Base-by-base conservation (phyloP, 768 basidiomycete species). In the Suillus clintonianus region DNA sequence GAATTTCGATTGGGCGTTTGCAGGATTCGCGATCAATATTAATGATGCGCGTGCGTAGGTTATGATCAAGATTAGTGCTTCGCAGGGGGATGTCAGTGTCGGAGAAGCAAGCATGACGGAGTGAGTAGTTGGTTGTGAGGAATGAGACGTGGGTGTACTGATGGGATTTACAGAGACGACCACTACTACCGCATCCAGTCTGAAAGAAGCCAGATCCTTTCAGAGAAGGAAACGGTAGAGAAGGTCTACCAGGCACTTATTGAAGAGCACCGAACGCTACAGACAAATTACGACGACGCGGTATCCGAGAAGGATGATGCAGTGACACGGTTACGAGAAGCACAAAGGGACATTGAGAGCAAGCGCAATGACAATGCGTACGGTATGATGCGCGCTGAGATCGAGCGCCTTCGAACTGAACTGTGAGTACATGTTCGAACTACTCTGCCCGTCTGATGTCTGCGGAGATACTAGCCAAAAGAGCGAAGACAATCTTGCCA, bases 401-500 rank as follows among this genome's bases (percentile, higher is more conserved):
- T 95, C 59, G 94, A 96, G 71, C 82, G 91, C 41, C 77, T 97
- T 48, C 84, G 92, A 48, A 77, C 81, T 4, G 95, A 95, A 64
- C 82, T 99, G 95, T 97, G 79, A 84, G 95, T 84, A 43, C 59
- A 11, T 37, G 36, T 56, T 6, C 57, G 11, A 34, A 41, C 24
- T 24, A 48, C 65, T 59, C 22, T 39, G n/a, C n/a, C 19, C n/a
- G 47, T 68, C 66, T 72, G 64, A 78, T 74, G 58, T 61, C 67
- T 67, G 66, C 71, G 70, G 74, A 76, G 71, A 70, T 73, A 67
- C 66, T 77, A 96, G 95, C 68, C 91, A 93, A 79, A 97, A 93
- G 83, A 95, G 92, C 71, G 96, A 97, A 78, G 95, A 98, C 64
- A 92, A 92, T 71, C 82, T 98, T 19, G 89, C 88, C 19, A 83